A percentile compares a stretch with the other conserved stretches of the same genome.
Evolutionary conservation across 192 early-diverging fungal genomes (phyloP).

Genomic region (Entomortierella parvispora): DNA sequence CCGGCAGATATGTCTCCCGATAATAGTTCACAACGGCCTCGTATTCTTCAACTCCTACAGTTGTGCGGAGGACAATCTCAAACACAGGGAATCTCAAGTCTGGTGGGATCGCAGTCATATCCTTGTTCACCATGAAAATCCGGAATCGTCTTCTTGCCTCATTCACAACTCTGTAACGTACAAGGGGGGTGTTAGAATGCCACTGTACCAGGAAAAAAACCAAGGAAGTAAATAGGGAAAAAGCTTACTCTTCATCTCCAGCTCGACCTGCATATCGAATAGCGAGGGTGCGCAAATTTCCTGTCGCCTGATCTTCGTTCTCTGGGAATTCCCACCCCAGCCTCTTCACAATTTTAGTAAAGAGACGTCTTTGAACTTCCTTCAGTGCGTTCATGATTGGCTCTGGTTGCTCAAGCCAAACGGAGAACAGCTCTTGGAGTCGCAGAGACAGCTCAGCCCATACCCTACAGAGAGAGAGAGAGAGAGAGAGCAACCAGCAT

Average conservation of each 20-base stretch:
- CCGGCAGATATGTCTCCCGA: slow-evolving; percentile 58
- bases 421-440: slow-evolving; percentile 65
- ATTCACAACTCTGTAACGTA: slow-evolving; percentile 60
- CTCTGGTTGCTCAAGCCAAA: slow-evolving; percentile 67
- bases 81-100: slow-evolving; percentile 72
- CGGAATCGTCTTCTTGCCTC: slow-evolving; percentile 79
- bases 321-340: slow-evolving; percentile 65
- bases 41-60: slow-evolving; percentile 52
- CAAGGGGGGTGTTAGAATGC: neutral
- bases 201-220: too few species aligned
- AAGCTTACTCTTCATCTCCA: slow-evolving; percentile 63
- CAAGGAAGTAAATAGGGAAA: too few species aligned
- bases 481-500: neutral
- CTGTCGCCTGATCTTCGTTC: slow-evolving; percentile 64
- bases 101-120: slow-evolving; percentile 66
- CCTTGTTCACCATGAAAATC: slow-evolving; percentile 64
- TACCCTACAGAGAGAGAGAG: slow-evolving; percentile 13
- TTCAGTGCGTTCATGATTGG: slow-evolving; percentile 64
- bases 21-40: slow-evolving; percentile 53
- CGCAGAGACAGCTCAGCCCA: slow-evolving; percentile 69
- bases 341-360: slow-evolving; percentile 57
- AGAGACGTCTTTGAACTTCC: slow-evolving; percentile 65
- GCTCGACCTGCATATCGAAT: slow-evolving; percentile 71
- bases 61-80: slow-evolving; percentile 67
- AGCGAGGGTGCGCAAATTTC: slow-evolving; percentile 70